Conservation (phyloP, 2,329 filamentous ascomycete species). For the Westerdykella ornata region DNA sequence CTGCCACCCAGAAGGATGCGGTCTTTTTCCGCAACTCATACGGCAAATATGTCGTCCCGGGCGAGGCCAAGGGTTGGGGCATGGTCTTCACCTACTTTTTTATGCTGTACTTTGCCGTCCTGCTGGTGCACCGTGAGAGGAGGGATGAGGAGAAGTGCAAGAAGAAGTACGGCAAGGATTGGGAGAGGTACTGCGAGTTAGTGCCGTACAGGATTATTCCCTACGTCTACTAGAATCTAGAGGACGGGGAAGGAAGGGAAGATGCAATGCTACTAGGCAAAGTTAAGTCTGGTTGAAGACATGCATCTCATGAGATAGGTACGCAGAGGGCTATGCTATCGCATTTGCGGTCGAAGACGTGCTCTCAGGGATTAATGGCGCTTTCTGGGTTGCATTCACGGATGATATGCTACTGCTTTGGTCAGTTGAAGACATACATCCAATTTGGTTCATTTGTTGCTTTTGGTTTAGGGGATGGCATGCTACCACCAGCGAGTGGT, state of each 20-base stretch:
- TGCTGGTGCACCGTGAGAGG: constrained; percentile 78
- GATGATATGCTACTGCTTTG: constrained; percentile 5
- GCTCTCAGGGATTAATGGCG: constrained; percentile 1
- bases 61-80: constrained; percentile 71
- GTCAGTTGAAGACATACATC: constrained; percentile 8
- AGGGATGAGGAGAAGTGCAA: constrained; percentile 88
- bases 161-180: constrained; percentile 87
- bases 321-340: constrained; percentile 3
- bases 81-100: constrained; percentile 93
- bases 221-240: constrained; percentile 60
- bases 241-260: neutral
- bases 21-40: constrained; percentile 51
- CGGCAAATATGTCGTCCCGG: constrained; percentile 61
- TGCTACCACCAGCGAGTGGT: constrained; percentile 14
- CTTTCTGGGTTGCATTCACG: neutral
- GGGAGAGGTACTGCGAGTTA: constrained; percentile 78
- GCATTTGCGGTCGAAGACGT: constrained; percentile 11
- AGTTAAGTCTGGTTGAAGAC: constrained; percentile 20
- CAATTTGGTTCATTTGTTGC: neutral
- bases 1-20: constrained; percentile 44
- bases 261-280: constrained; percentile 22
- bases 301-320: constrained; percentile 6
- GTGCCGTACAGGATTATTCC: constrained; percentile 80
- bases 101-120: constrained; percentile 79
- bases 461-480: constrained; percentile 4